These are phyloP conservation scores for Candida sanyaensis DNA, from an alignment of 1,139 yeast species.

Conservation along the genomic window DNA sequence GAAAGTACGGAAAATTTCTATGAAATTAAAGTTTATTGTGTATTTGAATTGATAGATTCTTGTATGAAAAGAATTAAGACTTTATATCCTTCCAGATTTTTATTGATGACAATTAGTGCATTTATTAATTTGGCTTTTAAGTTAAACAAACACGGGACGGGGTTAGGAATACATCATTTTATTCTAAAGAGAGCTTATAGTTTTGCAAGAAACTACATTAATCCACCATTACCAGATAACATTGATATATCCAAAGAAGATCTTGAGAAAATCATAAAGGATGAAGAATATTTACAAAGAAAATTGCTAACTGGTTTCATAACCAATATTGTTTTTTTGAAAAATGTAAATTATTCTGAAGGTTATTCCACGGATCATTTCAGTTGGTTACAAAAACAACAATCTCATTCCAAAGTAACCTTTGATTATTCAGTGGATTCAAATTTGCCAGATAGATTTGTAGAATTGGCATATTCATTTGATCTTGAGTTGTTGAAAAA, in stretches of 20 bases:
- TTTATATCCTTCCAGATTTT: conserved; percentile 72
- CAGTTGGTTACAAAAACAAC: conserved; percentile 19
- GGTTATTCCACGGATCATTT: conserved; percentile 30
- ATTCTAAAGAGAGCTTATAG: conserved; percentile 60
- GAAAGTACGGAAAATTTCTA: conserved; percentile 33
- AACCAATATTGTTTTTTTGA: conserved; percentile 46
- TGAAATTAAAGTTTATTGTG: conserved; percentile 61
- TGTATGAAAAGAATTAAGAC: conserved; percentile 60
- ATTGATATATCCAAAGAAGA: conserved; percentile 36
- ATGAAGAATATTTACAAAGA: conserved; percentile 56
- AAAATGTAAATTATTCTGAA: conserved; percentile 25
- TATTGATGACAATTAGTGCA: conserved; percentile 64
- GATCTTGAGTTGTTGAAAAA: conserved; percentile 57
- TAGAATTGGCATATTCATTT: conserved; percentile 56
- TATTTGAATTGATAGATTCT: conserved; percentile 60
- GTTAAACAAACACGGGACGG: conserved; percentile 17
- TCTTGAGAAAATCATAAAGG: conserved; percentile 40
- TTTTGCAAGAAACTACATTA: conserved; percentile 65
- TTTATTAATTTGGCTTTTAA: conserved; percentile 54
- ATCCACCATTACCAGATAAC: conserved; percentile 44
- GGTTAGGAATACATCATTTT: conserved; percentile 32
- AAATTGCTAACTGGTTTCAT: conserved; percentile 44
- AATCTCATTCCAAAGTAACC: conserved; percentile 14
- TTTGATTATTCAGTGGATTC: conserved; percentile 18
- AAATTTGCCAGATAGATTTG: conserved; percentile 42